A percentile compares a stretch with the other conserved stretches of the same genome.
Evolutionary conservation across 768 basidiomycete genomes (phyloP).

Genomic region (Xanthoconium stramineum): DNA sequence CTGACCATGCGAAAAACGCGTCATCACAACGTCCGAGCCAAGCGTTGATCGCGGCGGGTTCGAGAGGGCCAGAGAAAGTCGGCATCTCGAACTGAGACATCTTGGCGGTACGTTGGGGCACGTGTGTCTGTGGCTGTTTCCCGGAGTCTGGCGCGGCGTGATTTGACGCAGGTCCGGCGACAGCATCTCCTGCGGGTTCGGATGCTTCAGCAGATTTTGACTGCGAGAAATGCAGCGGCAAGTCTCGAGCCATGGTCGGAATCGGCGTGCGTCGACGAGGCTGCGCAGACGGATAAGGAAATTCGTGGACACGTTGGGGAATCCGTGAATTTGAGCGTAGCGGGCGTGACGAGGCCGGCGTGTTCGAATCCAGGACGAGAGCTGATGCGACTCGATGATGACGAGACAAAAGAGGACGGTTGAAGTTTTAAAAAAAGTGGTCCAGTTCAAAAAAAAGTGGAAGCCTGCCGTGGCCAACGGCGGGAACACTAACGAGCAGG

Average conservation of each 20-base stretch:
- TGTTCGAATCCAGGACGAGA: neutral
- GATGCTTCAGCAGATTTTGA: too few relatives aligned
- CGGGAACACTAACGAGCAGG: too few relatives aligned
- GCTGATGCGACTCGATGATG: too few relatives aligned
- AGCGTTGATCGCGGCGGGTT: neutral
- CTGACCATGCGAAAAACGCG: neutral
- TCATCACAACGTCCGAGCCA: neutral
- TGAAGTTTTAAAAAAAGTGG: too few relatives aligned
- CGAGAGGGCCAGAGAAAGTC: neutral
- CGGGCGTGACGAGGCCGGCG: neutral
- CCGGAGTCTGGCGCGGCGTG: neutral
- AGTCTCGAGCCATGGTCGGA: neutral
- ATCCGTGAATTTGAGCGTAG: neutral
- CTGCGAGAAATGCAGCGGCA: neutral
- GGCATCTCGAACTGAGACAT: neutral
- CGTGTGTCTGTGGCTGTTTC: neutral
- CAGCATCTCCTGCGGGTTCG: too few relatives aligned
- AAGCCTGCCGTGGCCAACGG: too few relatives aligned
- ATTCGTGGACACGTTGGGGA: neutral
- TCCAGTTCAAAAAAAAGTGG: too few relatives aligned
- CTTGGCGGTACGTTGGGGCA: neutral
- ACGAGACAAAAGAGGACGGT: too few relatives aligned
- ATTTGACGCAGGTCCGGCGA: neutral
- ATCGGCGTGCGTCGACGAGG: neutral
- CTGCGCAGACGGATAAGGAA: neutral